Evolutionary conservation across 169 alveolate species (phyloP).

Genomic region (Amoebophrya sp.): DNA sequence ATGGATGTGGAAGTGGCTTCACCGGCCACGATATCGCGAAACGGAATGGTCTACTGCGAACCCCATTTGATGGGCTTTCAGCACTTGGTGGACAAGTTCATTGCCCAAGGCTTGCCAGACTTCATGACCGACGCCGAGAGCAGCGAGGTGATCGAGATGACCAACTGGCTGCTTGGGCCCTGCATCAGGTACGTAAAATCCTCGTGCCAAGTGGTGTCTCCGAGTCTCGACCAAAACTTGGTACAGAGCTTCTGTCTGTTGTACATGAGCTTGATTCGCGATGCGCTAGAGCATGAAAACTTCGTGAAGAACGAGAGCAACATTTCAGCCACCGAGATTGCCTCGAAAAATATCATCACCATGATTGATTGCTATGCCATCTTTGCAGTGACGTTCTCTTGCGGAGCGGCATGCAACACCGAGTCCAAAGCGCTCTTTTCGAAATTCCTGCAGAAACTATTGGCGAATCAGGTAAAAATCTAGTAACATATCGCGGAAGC

Average conservation of each 20-base stretch:
- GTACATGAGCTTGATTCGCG: slow-evolving; percentile 42
- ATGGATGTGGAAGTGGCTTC: slow-evolving; percentile 73
- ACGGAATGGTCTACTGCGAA: slow-evolving; percentile 85
- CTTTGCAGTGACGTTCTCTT: slow-evolving; percentile 61
- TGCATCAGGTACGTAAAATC: slow-evolving; percentile 64
- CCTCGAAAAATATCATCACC: slow-evolving; percentile 56
- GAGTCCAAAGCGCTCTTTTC: slow-evolving; percentile 25
- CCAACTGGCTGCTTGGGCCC: slow-evolving; percentile 68
- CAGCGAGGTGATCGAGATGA: slow-evolving; percentile 68
- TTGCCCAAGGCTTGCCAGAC: slow-evolving; percentile 60
- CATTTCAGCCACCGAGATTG: slow-evolving; percentile 14
- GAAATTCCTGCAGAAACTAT: slow-evolving; percentile 36
- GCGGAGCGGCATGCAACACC: slow-evolving; percentile 58
- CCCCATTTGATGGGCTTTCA: slow-evolving; percentile 83
- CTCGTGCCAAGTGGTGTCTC: slow-evolving; percentile 63
- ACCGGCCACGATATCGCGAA: slow-evolving; percentile 89
- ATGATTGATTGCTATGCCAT: slow-evolving; percentile 61
- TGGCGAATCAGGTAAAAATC: slow-evolving; percentile 49
- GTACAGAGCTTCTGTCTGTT: slow-evolving; percentile 61
- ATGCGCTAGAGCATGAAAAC: slow-evolving; percentile 43
- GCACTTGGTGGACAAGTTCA: slow-evolving; percentile 78
- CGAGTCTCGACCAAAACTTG: slow-evolving; percentile 67
- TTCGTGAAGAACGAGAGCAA: slow-evolving; percentile 41
- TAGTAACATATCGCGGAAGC: slow-evolving; percentile 53
- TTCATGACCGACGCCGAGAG: slow-evolving; percentile 60